A percentile compares a stretch with the other conserved stretches of the same genome.
These are phyloP conservation scores for Trebouxiophyceae sp. DNA, from an alignment of 163 green algal species.

Conservation along the genomic window DNA sequence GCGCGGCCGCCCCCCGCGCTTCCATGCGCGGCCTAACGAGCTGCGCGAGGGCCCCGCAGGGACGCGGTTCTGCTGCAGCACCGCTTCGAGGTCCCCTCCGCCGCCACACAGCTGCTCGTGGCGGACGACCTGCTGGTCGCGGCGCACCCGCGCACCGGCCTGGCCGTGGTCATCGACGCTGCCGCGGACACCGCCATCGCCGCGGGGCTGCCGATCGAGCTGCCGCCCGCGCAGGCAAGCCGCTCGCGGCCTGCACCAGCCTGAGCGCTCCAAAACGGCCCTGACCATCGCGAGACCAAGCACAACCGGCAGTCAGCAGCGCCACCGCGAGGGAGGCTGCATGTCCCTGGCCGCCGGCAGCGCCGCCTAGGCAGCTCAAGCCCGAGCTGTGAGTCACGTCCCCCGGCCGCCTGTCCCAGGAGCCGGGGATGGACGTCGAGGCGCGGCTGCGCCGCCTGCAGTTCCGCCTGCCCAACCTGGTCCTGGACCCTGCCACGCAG, in stretches of 20 bases:
- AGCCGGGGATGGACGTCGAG: no score
- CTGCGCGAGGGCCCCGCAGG: no score
- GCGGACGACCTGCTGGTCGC: slow-evolving; percentile 25
- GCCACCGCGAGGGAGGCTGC: no score
- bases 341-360: no score
- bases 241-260: not conserved
- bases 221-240: not conserved
- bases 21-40: no score
- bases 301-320: no score
- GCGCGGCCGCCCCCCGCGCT: not conserved
- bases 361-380: no score
- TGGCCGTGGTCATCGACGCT: slow-evolving; percentile 18
- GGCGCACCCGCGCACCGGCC: slow-evolving; percentile 9
- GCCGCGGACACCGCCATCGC: not conserved
- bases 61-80: slow-evolving; percentile 23
- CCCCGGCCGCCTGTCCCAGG: no score
- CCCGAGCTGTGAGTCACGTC: no score
- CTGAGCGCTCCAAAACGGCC: not conserved
- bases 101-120: slow-evolving; percentile 3
- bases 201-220: not conserved
- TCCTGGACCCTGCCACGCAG: no score
- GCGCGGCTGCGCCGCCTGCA: no score
- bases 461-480: no score
- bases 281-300: not conserved
- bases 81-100: slow-evolving; percentile 4